A percentile compares a stretch with the other conserved stretches of the same genome.
These are phyloP conservation scores for Phtheirospermum japonicum DNA, from an alignment of 257 asterid genomes.

Conservation along the genomic window DNA sequence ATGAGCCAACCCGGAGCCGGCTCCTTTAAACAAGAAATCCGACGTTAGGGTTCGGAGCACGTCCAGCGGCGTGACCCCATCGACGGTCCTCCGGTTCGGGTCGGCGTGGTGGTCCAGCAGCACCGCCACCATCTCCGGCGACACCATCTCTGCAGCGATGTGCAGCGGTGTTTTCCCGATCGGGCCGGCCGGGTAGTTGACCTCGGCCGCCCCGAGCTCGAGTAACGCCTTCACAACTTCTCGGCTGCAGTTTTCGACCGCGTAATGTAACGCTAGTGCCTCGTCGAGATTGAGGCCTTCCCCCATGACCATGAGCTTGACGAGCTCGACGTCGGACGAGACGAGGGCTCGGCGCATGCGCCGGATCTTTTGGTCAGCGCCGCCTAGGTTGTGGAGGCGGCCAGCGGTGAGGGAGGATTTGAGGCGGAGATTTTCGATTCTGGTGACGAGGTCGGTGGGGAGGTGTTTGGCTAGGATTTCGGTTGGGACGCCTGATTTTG, in stretches of 20 bases:
- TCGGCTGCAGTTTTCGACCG: slow-evolving; percentile 79
- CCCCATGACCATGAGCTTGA: slow-evolving; percentile 98
- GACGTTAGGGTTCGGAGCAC: slow-evolving; percentile 91
- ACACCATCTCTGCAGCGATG: slow-evolving; percentile 90
- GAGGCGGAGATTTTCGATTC: slow-evolving; percentile 81
- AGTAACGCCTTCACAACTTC: slow-evolving; percentile 84
- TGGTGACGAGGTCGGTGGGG: slow-evolving; percentile 81
- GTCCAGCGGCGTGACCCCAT: slow-evolving; percentile 79
- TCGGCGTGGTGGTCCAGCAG: slow-evolving; percentile 94
- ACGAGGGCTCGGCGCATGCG: slow-evolving; percentile 93
- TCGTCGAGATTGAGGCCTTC: slow-evolving; percentile 92
- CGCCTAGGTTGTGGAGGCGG: slow-evolving; percentile 49
- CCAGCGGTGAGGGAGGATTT: slow-evolving; percentile 61
- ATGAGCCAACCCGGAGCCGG: slow-evolving; percentile 64
- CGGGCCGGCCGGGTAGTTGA: slow-evolving; percentile 83
- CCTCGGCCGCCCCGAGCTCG: slow-evolving; percentile 94
- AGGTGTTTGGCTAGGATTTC: slow-evolving; percentile 80
- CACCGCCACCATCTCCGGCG: slow-evolving; percentile 98
- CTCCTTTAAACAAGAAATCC: slow-evolving; percentile 83
- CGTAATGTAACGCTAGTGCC: slow-evolving; percentile 87
- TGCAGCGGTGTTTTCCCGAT: slow-evolving; percentile 86
- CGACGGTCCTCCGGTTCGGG: slow-evolving; percentile 76
- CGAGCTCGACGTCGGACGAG: slow-evolving; percentile 88
- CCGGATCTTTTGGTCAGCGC: slow-evolving; percentile 75
- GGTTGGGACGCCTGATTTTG: slow-evolving; percentile 90